Conservation (phyloP, 2,329 filamentous ascomycete genomes). For the Diaporthe helianthi region DNA sequence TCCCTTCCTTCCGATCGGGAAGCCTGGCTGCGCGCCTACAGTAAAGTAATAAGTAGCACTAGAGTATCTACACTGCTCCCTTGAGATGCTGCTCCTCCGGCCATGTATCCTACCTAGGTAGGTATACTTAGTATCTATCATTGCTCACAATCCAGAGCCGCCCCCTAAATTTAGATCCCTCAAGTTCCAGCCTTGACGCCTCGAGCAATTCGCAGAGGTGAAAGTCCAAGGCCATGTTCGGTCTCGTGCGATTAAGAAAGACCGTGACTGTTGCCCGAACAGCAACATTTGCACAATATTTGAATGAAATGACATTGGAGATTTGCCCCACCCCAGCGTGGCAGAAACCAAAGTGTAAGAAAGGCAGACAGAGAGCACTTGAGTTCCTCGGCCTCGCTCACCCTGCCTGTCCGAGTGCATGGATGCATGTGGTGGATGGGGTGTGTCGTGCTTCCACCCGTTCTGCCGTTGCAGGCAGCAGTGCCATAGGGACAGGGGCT, state of each 20-base stretch:
- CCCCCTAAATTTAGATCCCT: background rate
- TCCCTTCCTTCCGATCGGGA: conserved; percentile 23
- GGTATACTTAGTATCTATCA: too few species aligned
- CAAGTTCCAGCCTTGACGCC: background rate
- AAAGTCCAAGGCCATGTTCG: background rate
- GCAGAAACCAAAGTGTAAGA: conserved; percentile 29
- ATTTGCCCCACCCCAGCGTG: background rate
- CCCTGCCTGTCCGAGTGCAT: background rate
- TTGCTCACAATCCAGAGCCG: background rate
- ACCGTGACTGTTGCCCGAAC: too few species aligned
- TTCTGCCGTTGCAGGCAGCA: conserved; percentile 15
- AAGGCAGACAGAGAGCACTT: conserved; percentile 19
- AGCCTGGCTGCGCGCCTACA: background rate
- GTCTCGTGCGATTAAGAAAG: background rate
- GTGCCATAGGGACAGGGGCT: background rate
- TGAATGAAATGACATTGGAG: too few species aligned
- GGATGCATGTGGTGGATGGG: too few species aligned
- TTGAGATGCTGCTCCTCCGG: background rate
- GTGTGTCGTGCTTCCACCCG: conserved; percentile 17
- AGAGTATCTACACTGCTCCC: background rate
- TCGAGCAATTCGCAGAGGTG: background rate
- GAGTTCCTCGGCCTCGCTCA: conserved; percentile 4
- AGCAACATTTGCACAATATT: background rate
- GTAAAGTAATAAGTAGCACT: too few species aligned
- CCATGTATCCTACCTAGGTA: too few species aligned